A percentile compares a stretch with the other conserved stretches of the same genome.
Evolutionary conservation across 140 eudicot genomes (phyloP).

Genomic region (Cichorium intybus): DNA sequence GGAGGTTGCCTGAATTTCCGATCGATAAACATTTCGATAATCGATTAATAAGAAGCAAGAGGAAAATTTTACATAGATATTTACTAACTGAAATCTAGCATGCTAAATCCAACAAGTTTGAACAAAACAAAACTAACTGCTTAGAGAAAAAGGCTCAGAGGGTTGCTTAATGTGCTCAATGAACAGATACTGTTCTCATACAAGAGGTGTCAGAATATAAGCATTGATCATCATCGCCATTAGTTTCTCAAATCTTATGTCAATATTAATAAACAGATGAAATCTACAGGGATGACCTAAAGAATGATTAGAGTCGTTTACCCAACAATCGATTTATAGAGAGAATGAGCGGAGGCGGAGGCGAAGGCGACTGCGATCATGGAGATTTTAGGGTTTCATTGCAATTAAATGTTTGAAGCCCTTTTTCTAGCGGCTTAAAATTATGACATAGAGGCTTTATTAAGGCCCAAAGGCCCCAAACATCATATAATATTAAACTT

Average conservation of each 20-base stretch:
- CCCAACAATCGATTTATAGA: background rate
- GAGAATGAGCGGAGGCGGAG: background rate
- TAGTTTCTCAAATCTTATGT: background rate
- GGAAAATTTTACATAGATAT: too few relatives aligned
- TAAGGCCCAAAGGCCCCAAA: background rate
- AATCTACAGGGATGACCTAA: background rate
- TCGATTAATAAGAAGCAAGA: too few relatives aligned
- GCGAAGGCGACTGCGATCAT: background rate
- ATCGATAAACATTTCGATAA: conserved; percentile 26
- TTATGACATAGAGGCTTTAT: background rate
- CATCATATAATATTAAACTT: too few relatives aligned
- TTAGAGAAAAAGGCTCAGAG: conserved; percentile 39
- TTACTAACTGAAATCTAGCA: too few relatives aligned
- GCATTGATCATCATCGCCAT: conserved; percentile 39
- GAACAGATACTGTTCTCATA: conserved; percentile 48
- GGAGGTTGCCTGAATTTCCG: conserved; percentile 62
- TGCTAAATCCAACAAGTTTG: too few relatives aligned
- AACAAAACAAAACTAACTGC: background rate
- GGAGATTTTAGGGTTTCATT: conserved; percentile 21
- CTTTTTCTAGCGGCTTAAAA: background rate
- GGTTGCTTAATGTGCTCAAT: conserved; percentile 53
- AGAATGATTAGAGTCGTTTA: background rate
- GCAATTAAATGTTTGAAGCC: background rate
- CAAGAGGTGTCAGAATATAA: conserved; percentile 72
- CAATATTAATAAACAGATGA: background rate